Percentiles rank a stretch among this genome's conserved stretches.
Conservation (phyloP, 331 rosid genomes). For the Quercus tomentella region DNA sequence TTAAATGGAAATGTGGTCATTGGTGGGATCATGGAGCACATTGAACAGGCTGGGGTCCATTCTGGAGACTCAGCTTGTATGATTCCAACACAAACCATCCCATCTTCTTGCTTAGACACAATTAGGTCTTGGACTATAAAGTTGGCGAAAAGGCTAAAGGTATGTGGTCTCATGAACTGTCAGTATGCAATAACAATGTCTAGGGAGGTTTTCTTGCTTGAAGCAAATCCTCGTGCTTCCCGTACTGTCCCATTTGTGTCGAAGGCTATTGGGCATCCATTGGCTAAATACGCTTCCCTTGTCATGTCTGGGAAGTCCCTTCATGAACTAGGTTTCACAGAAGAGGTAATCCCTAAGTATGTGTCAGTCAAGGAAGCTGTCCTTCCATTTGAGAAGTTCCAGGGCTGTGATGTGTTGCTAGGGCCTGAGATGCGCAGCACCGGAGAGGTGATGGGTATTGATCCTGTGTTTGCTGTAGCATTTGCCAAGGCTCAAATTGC, state of each 20-base stretch:
- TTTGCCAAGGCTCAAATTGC: conserved; percentile 98
- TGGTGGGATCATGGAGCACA: conserved; percentile 99
- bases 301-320: conserved; percentile 97
- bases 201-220: conserved; percentile 80
- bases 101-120: conserved; percentile 67
- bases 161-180: conserved; percentile 95
- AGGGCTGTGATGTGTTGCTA: conserved; percentile 82
- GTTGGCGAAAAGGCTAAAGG: conserved; percentile 73
- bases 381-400: conserved; percentile 95
- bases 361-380: conserved; percentile 96
- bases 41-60: conserved; percentile 98
- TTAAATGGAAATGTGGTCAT: conserved; percentile 85
- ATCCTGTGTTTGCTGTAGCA: conserved; percentile 63
- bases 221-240: conserved; percentile 95
- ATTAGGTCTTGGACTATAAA: conserved; percentile 86
- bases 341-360: conserved; percentile 82
- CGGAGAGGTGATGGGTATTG: conserved; percentile 99
- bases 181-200: conserved; percentile 85
- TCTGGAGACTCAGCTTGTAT: conserved; percentile 98
- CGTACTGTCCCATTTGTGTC: conserved; percentile 97
- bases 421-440: conserved; percentile 99
- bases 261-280: conserved; percentile 92
- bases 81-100: conserved; percentile 74
- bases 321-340: conserved; percentile 62
- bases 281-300: conserved; percentile 96